phyloP scores from a whole-genome alignment of 331 rosid genomes.

The Malus hybrid region DNA sequence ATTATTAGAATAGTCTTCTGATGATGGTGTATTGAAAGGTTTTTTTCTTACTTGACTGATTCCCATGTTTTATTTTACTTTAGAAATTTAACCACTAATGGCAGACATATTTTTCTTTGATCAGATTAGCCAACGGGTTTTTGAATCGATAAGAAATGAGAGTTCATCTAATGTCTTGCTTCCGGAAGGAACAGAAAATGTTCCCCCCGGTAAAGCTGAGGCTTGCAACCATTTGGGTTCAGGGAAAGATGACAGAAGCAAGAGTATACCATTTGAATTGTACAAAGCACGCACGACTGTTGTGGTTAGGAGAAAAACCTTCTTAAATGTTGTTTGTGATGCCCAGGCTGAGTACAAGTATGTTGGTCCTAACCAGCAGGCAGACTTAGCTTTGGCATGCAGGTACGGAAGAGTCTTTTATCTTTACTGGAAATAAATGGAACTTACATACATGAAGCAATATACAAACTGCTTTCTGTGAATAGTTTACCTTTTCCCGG shows the following conservation, averaged over 20 bases:
- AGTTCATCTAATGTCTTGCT: conserved; percentile 25
- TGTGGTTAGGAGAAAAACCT: conserved; percentile 49
- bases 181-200: conserved; percentile 31
- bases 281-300: conserved; percentile 78
- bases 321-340: conserved; percentile 72
- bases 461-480: background rate
- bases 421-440: background rate
- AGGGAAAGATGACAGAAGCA: conserved; percentile 28
- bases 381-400: conserved; percentile 83
- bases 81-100: background rate
- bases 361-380: conserved; percentile 88
- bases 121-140: conserved; percentile 88
- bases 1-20: background rate
- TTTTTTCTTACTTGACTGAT: background rate
- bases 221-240: conserved; percentile 23
- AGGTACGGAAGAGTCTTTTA: conserved; percentile 36
- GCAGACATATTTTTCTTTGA: conserved; percentile 15
- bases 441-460: background rate
- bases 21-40: background rate
- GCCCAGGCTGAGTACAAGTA: conserved; percentile 84
- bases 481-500: background rate
- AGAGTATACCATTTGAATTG: conserved; percentile 62
- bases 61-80: background rate
- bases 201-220: conserved; percentile 25
- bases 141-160: conserved; percentile 43